Evolutionary conservation across 2,329 filamentous ascomycete genomes (phyloP), one percentile per base, ranked within the genome.

Genomic region (Tolypocladium tropicale): DNA sequence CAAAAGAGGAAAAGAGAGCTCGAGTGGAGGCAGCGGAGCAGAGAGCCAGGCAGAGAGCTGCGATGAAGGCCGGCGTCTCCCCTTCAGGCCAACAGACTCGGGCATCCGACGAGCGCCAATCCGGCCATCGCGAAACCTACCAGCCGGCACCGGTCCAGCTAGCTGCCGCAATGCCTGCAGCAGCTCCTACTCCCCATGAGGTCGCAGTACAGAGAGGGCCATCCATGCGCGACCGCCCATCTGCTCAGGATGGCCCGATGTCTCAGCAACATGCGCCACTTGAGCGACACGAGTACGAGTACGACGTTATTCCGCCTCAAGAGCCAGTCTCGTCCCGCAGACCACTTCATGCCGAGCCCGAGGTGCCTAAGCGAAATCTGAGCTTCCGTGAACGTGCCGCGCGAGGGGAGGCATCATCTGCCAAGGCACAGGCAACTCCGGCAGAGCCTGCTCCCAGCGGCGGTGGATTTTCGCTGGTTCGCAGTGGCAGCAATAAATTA

Each of bases 1-100:
- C 89, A 70, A 97, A 96, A 70, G 92, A 96, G 73, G 92, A 96
- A 72, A 95, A 95, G 71, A 82, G 93, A 61, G 90, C 91, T 10
- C 82, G 90, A 51, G 84, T 93, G 5, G 82, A 91, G 67, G 88
- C 93, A 64, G 90, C 90, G 6, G 93, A 96, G 69, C 79, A 84
- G 62, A 81, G 82, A 48, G 81, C 86, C 21, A 82, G 85, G 62
- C 85, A 93, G 65, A 78, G 77, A 62, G 76, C 75, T 14, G 78
- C 78, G 39, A 69, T 72, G 28, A 68, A 65, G 62, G 63, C 70
- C 53, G 62, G 63, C 60, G 61, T 60, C 48, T 63, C 59, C 34
- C 59, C 62, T 33, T 55, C 57, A 18, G 59, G 56, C 18, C 61
- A 60, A 53, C 61, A 62, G 55, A 41, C 56, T 21, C 62, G 55